phyloP scores from a whole-genome alignment of 2,329 filamentous ascomycete genomes.

The Fusarium mundagurra region DNA sequence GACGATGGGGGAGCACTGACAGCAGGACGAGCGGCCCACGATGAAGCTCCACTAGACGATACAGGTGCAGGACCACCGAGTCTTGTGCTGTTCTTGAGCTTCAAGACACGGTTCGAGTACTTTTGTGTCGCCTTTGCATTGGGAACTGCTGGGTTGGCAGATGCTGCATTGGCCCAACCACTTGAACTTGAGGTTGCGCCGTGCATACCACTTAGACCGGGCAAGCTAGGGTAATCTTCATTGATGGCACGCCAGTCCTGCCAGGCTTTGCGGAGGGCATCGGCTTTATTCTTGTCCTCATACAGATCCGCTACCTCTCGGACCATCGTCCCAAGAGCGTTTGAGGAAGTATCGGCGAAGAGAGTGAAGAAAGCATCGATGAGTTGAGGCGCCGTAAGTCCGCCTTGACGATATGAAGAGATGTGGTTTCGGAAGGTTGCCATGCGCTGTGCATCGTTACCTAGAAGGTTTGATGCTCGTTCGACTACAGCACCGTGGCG shows the following conservation, averaged over 20 bases:
- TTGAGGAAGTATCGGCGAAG: slow-evolving; percentile 80
- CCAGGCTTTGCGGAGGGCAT: slow-evolving; percentile 83
- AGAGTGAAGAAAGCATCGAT: slow-evolving; percentile 89
- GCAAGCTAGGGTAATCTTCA: slow-evolving; percentile 91
- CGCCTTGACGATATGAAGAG: slow-evolving; percentile 77
- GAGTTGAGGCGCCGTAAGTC: slow-evolving; percentile 77
- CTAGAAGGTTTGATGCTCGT: slow-evolving; percentile 82
- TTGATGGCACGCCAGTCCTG: slow-evolving; percentile 96
- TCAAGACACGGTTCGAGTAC: slow-evolving; percentile 65
- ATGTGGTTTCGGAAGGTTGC: slow-evolving; percentile 81
- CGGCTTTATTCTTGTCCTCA: slow-evolving; percentile 80
- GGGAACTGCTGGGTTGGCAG: slow-evolving; percentile 61
- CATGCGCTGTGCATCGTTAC: slow-evolving; percentile 80
- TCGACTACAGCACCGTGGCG: slow-evolving; percentile 88
- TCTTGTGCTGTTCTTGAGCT: slow-evolving; percentile 67
- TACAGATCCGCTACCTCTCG: slow-evolving; percentile 94
- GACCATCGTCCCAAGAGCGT: slow-evolving; percentile 86
- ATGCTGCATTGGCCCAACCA: slow-evolving; percentile 69
- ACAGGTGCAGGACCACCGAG: slow-evolving; percentile 50
- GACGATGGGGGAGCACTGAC: slow-evolving; percentile 31
- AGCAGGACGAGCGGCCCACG: slow-evolving; percentile 37
- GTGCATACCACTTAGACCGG: slow-evolving; percentile 75
- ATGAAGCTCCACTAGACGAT: slow-evolving; percentile 28
- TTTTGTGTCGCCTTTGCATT: slow-evolving; percentile 55
- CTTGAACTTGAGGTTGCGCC: slow-evolving; percentile 66